A percentile compares a stretch with the other conserved stretches of the same genome.
phyloP scores from a whole-genome alignment of 2,329 filamentous ascomycete genomes.

The Fusarium verrucosum region DNA sequence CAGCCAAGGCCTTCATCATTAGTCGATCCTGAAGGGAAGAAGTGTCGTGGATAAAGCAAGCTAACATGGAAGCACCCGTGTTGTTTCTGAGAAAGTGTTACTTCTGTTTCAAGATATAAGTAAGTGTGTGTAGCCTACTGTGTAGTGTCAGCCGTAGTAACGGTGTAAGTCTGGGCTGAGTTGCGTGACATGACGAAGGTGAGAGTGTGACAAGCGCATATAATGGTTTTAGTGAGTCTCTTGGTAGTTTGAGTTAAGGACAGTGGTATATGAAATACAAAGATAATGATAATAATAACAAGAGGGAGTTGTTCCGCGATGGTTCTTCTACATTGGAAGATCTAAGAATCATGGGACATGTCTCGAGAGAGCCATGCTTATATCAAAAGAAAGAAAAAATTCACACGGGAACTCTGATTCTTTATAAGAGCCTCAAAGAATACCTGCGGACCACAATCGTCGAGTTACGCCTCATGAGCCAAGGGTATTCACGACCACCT shows the following conservation, averaged over 20 bases:
- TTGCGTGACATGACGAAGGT: conserved; percentile 10
- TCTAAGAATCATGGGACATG: not conserved
- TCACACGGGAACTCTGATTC: not conserved
- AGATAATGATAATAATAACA: not conserved
- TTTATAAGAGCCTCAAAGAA: not conserved
- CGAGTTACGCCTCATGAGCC: not conserved
- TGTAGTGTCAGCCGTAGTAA: not conserved
- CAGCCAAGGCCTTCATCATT: not conserved
- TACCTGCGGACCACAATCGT: not conserved
- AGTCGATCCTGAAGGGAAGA: conserved; percentile 12
- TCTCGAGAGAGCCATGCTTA: conserved; percentile 5
- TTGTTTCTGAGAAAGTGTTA: not conserved
- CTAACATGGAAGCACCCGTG: not conserved
- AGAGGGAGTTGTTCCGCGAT: not conserved
- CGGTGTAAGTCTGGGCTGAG: not conserved
- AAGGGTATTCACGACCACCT: not conserved
- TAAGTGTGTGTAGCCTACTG: not conserved
- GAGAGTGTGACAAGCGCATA: not conserved
- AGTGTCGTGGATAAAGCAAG: conserved; percentile 6
- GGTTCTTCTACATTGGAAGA: conserved; percentile 3
- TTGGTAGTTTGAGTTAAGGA: not conserved
- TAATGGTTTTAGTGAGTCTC: not conserved
- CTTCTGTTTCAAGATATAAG: not conserved
- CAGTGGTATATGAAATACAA: not conserved
- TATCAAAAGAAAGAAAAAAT: not conserved